Base-by-base conservation (phyloP, 2,329 filamentous ascomycete species). In the Aspergillus sp. region DNA sequence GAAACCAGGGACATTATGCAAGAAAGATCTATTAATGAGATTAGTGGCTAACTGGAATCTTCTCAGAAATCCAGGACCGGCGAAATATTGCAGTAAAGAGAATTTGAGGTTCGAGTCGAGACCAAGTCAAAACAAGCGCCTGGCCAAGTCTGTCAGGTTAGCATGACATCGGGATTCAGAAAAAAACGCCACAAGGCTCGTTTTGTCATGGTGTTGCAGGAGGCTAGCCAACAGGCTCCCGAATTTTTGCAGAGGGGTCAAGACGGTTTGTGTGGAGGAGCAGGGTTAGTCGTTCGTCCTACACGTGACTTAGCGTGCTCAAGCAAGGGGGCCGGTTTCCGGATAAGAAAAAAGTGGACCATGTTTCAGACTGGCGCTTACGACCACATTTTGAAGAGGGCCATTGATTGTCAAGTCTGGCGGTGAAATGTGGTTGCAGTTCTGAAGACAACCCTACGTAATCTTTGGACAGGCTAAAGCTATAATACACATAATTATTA, bases 1-100 rank as follows among this genome's bases (percentile, higher is more conserved):
- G 86, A 84, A 62, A 84, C 85, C 53, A 88, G 79, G 48, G 86
- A 84, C 86, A 89, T 89, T 43, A 47, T 58, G 48, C 34, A 7
- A 46, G 15, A 25, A 51, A 41, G 57, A 47, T 48, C 38, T 48
- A 41, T 22, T 22, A 22, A 28, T 60, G 48, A 60, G 34, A 46
- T 55, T 50, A 60, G 52, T 60, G 30, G 46, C 9, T 30, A 19
- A 47, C 22, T 38, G 13, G 13, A 47, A 55, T 13, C 41, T 55
- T n/a, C 28, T 54, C 45, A 47, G 28, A 19, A 11, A 25, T 17
- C 53, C 53, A 55, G 11, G 31, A 48, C 22, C 9, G 43, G 17
- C 11, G 46, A 45, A 54, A n/a, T 6, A 45, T 45, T 15, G 53
- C 25, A 41, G 19, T 28, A 50, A 28, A 50, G 47, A 50, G 15